These are phyloP conservation scores for Saccharomycopsis schoenii DNA, from an alignment of 805 yeast species.

Conservation along the genomic window DNA sequence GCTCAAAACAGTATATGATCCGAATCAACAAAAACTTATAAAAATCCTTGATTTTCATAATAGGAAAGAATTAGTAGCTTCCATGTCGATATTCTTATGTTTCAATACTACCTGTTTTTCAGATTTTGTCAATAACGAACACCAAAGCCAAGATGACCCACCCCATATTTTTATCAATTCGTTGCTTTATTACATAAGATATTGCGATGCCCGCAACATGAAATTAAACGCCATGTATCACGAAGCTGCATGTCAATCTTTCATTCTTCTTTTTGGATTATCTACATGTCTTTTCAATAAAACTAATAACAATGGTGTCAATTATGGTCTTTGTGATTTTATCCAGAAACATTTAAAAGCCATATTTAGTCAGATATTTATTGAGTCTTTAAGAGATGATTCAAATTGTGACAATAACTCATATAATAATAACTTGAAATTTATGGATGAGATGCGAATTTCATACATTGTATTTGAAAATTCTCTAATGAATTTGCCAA, in stretches of 20 bases:
- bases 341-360: not conserved
- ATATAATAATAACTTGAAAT: not conserved
- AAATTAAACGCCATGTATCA: not conserved
- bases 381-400: not conserved
- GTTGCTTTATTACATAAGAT: not conserved
- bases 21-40: not conserved
- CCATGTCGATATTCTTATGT: not conserved
- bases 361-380: not conserved
- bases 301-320: not conserved
- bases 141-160: not conserved
- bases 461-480: not conserved
- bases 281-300: not conserved
- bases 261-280: not conserved
- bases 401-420: not conserved
- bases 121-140: not conserved
- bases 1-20: not conserved
- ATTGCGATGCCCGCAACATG: not conserved
- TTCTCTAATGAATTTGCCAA: not conserved
- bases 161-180: not conserved
- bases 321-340: not conserved
- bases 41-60: conserved; percentile 1
- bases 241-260: not conserved
- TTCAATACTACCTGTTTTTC: not conserved
- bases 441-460: not conserved
- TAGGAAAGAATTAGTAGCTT: not conserved